Evolutionary conservation across 306 rosid genomes (phyloP).

Genomic region (Lotus japonicus): DNA sequence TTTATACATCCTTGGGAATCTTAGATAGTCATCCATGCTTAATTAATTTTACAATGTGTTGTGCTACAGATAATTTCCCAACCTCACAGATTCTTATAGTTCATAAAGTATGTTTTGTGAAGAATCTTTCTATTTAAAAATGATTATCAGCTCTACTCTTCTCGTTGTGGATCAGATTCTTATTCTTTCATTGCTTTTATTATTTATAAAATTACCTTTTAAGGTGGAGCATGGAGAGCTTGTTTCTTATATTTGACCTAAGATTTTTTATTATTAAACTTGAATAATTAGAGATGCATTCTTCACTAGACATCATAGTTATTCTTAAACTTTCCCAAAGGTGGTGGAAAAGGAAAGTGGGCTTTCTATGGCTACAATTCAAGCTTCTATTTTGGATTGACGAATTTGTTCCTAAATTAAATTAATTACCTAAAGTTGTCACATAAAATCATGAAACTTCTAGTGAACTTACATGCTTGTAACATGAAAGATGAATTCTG

Average conservation of each 20-base stretch:
- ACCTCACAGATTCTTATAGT: constrained; percentile 19
- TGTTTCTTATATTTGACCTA: not conserved
- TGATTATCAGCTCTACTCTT: not conserved
- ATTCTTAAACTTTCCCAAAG: constrained; percentile 1
- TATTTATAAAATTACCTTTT: constrained; percentile 8
- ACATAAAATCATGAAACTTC: not conserved
- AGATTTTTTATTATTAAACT: not conserved
- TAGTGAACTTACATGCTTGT: not conserved
- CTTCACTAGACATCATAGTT: not conserved
- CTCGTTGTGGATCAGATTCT: no score
- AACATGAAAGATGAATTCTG: constrained; percentile 1
- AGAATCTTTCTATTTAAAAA: constrained; percentile 23
- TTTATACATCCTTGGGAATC: constrained; percentile 1
- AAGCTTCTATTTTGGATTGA: constrained; percentile 5
- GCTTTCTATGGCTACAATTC: not conserved
- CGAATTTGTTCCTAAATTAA: constrained; percentile 2
- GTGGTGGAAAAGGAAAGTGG: not conserved
- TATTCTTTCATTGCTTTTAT: constrained; percentile 18
- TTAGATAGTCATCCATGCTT: not conserved
- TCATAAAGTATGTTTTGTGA: constrained; percentile 21
- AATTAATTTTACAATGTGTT: not conserved
- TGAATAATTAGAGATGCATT: not conserved
- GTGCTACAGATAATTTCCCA: not conserved
- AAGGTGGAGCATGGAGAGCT: not conserved
- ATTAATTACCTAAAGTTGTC: not conserved